Evolutionary conservation across 768 basidiomycete species (phyloP).

Genomic region (Saitozyma podzolica): DNA sequence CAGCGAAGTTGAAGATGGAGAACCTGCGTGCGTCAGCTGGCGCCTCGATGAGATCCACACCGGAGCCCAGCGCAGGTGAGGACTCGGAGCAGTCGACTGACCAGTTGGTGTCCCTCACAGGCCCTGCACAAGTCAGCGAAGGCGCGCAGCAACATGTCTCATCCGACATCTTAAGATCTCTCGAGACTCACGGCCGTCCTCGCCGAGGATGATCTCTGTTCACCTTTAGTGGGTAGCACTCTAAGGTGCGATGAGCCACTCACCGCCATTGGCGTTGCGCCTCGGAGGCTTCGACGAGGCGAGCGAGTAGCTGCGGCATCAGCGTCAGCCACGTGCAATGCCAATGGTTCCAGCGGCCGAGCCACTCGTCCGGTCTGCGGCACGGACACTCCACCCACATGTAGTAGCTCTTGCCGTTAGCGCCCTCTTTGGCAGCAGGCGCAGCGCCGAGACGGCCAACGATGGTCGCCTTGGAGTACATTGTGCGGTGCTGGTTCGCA

Average conservation of each 20-base stretch:
- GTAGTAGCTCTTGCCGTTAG: conserved; percentile 7
- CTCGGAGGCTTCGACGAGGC: conserved; percentile 15
- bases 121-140: conserved; percentile 9
- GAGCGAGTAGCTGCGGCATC: conserved; percentile 9
- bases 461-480: conserved; percentile 21
- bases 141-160: not conserved
- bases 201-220: conserved; percentile 12
- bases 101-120: conserved; percentile 19
- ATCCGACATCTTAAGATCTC: no score
- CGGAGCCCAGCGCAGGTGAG: not conserved
- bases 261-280: conserved; percentile 19
- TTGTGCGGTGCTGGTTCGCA: not conserved
- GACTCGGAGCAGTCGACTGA: not conserved
- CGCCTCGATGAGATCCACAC: not conserved
- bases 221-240: no score
- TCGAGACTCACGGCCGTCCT: conserved; percentile 14
- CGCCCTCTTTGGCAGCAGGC: conserved; percentile 5
- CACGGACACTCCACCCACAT: not conserved
- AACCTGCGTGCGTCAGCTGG: conserved; percentile 2
- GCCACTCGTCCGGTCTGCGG: not conserved
- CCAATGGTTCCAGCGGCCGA: not conserved
- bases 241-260: no score
- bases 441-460: conserved; percentile 22
- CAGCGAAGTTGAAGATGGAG: conserved; percentile 22
- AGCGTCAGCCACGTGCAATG: no score